Base-by-base conservation (phyloP, 1,139 yeast genomes). In the Oligophagozyma castellii region DNA sequence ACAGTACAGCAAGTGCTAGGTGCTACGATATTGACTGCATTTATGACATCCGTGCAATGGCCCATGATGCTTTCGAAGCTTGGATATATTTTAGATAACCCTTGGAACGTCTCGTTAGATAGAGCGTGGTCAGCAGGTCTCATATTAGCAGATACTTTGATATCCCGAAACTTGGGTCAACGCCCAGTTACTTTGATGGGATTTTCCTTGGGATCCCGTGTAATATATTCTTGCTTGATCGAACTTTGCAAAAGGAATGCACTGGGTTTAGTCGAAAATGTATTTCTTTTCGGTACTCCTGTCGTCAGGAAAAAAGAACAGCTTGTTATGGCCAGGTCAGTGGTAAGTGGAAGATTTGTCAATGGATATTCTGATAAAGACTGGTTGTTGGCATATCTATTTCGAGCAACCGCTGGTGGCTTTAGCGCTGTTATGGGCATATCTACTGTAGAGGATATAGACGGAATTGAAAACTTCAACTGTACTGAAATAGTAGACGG, bases 91-190 rank as follows among this genome's bases (percentile, higher is more conserved):
- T 65, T 92, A 22, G 99, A 92, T 51, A 92, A 92, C 46, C 99
- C 98, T 0, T 92, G 98, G 98, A 86, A 77, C 47, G 96, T 89
- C 4, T 86, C 98, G 0, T 61, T 92, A 35, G 96, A 89, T 53
- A 67, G 99, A 37, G 98, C 99, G 0, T 86, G 96, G 95, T 69
- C 86, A 29, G 93, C 96, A 1, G 99, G 99, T 2, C 62, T 74
- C 36, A 73, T 92, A 28, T 55, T 92, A 34, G 98, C 98, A 0
- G 98, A 92, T 48, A 81, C 95, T 0, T 58, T 92, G 25, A 70
- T 84, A 32, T 68, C 84, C 5, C 78, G 93, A 19, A 86, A 83
- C 50, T 59, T 92, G 42, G 99, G 99, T 5, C 83, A 78, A 11
- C 62, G 99, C 28, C 99, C 99, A 1, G 70, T 84, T 1, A 86